A percentile compares a stretch with the other conserved stretches of the same genome.
These are phyloP conservation scores for Pseudogymnoascus pannorum DNA, from an alignment of 2,329 filamentous ascomycete genomes.

Conservation along the genomic window DNA sequence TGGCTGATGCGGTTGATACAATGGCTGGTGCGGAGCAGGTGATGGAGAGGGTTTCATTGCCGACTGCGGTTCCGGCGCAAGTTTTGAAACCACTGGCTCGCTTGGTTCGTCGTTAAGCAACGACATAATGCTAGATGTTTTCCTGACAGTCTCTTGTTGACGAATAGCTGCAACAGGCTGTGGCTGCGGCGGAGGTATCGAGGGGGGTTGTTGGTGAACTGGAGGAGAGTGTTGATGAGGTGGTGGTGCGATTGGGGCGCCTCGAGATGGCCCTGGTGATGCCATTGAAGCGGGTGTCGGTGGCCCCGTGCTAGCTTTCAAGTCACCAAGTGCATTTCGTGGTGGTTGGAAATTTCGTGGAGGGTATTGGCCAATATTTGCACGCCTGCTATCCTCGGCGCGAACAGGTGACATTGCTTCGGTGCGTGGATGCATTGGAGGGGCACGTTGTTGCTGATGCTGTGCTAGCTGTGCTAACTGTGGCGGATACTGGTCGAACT, in stretches of 20 bases:
- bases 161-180: conserved; percentile 33
- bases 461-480: conserved; percentile 14
- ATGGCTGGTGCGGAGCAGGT: conserved; percentile 23
- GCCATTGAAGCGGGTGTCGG: conserved; percentile 21
- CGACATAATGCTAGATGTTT: conserved; percentile 57
- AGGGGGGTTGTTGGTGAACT: conserved; percentile 13
- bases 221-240: conserved; percentile 14
- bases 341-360: conserved; percentile 20
- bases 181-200: conserved; percentile 3
- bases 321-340: conserved; percentile 22
- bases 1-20: conserved; percentile 28
- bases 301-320: conserved; percentile 14
- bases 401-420: conserved; percentile 15
- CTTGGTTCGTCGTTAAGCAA: conserved; percentile 53
- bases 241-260: conserved; percentile 23
- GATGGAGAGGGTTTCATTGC: conserved; percentile 21
- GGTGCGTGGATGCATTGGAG: conserved; percentile 19
- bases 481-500: conserved; percentile 26
- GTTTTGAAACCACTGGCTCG: conserved; percentile 27
- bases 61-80: conserved; percentile 1
- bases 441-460: conserved; percentile 15
- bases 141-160: conserved; percentile 42
- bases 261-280: conserved; percentile 21
- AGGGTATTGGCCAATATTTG: conserved; percentile 23
- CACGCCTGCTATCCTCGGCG: conserved; percentile 19